Evolutionary conservation across 2,329 filamentous ascomycete species (phyloP).

Genomic region (Ophioceras dolichostomum): DNA sequence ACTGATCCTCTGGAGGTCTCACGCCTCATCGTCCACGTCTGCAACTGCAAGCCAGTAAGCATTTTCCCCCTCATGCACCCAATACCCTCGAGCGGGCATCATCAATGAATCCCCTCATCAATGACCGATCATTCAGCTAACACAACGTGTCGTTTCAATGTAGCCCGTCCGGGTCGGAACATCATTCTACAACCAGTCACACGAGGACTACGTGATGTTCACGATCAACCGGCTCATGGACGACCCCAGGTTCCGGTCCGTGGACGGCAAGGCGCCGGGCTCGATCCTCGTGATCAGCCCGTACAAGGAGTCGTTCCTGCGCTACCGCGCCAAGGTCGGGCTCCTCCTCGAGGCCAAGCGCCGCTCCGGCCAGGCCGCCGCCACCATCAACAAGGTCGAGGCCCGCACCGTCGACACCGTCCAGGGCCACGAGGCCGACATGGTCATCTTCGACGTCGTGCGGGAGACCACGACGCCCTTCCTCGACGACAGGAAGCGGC

Average conservation of each 20-base stretch:
- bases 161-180: conserved; percentile 14
- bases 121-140: too few relatives aligned
- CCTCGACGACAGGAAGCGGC: conserved; percentile 28
- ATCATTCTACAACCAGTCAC: conserved; percentile 27
- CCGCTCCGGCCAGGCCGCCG: conserved; percentile 14
- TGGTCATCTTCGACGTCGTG: conserved; percentile 34
- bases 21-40: conserved; percentile 19
- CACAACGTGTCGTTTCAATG: too few relatives aligned
- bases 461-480: conserved; percentile 24
- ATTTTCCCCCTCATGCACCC: too few relatives aligned
- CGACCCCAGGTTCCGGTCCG: conserved; percentile 18
- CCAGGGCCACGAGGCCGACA: conserved; percentile 33
- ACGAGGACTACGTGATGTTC: conserved; percentile 23
- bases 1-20: conserved; percentile 16
- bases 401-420: conserved; percentile 31
- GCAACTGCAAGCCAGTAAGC: not conserved
- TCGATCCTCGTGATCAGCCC: conserved; percentile 31
- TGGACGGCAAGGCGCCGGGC: conserved; percentile 14
- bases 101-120: too few relatives aligned
- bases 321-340: conserved; percentile 18
- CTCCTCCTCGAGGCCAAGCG: too few relatives aligned
- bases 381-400: conserved; percentile 12
- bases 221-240: conserved; percentile 18
- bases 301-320: conserved; percentile 23
- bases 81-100: too few relatives aligned